These are phyloP conservation scores for Saccharomycopsis microspora DNA, from an alignment of 805 yeast genomes.

Conservation along the genomic window DNA sequence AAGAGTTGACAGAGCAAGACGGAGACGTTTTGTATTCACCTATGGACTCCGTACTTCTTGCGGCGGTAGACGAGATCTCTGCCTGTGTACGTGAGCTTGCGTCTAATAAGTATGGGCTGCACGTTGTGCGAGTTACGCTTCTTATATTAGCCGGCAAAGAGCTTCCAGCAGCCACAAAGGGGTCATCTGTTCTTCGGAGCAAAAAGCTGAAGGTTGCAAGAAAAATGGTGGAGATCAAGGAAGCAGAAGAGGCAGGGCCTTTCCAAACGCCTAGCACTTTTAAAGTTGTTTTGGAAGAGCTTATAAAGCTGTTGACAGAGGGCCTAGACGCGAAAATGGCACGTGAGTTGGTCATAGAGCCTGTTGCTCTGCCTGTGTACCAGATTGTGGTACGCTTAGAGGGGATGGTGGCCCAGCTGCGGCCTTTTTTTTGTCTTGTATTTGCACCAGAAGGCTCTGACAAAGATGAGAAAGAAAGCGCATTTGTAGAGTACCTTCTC, in stretches of 20 bases:
- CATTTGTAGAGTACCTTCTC: conserved; percentile 73
- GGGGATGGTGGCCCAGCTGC: conserved; percentile 65
- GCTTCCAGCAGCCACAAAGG: conserved; percentile 58
- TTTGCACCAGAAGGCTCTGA: conserved; percentile 41
- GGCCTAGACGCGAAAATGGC: conserved; percentile 27
- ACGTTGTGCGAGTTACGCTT: conserved; percentile 64
- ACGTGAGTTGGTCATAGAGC: conserved; percentile 67
- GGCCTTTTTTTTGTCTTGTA: conserved; percentile 55
- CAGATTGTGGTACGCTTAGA: conserved; percentile 72
- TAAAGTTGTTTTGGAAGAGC: conserved; percentile 31
- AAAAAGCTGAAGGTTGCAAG: conserved; percentile 82
- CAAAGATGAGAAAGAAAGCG: conserved; percentile 50
- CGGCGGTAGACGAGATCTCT: conserved; percentile 55
- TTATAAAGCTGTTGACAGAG: conserved; percentile 36
- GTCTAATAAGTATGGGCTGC: conserved; percentile 77
- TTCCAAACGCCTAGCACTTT: conserved; percentile 65
- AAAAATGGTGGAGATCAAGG: conserved; percentile 83
- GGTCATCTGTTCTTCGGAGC: conserved; percentile 67
- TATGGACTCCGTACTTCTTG: conserved; percentile 55
- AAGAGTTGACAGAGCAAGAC: conserved; percentile 25
- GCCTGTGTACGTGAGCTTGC: conserved; percentile 51
- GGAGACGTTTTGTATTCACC: conserved; percentile 31
- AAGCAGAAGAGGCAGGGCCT: conserved; percentile 48
- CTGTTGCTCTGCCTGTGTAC: conserved; percentile 78
- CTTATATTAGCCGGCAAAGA: conserved; percentile 68